Evolutionary conservation across 768 basidiomycete genomes (phyloP).

Genomic region (Mycena galopus): DNA sequence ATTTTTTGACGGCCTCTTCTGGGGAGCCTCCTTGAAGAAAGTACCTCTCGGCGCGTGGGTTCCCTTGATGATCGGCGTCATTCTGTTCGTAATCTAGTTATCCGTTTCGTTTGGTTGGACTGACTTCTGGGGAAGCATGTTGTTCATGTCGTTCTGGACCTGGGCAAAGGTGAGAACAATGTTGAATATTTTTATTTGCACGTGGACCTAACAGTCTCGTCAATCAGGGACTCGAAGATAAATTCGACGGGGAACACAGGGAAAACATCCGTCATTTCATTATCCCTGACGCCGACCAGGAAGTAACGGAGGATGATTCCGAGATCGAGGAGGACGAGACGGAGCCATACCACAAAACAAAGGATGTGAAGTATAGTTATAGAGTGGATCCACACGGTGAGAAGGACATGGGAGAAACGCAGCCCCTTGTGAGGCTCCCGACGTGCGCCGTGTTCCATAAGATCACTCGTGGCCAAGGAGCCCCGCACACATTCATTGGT

Average conservation of each 20-base stretch:
- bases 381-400: slow-evolving; percentile 23
- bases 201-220: not conserved
- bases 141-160: slow-evolving; percentile 73
- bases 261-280: slow-evolving; percentile 70
- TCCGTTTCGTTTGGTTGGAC: not conserved
- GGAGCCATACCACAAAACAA: slow-evolving; percentile 39
- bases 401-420: slow-evolving; percentile 31
- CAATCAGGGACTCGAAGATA: slow-evolving; percentile 65
- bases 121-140: slow-evolving; percentile 44
- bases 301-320: slow-evolving; percentile 35
- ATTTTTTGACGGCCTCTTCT: slow-evolving; percentile 79
- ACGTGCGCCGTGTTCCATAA: slow-evolving; percentile 73
- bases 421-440: slow-evolving; percentile 57
- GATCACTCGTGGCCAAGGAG: slow-evolving; percentile 63
- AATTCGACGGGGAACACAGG: slow-evolving; percentile 69
- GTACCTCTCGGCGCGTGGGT: slow-evolving; percentile 78
- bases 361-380: slow-evolving; percentile 42
- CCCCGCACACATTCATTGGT: slow-evolving; percentile 75
- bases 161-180: slow-evolving; percentile 65
- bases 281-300: slow-evolving; percentile 39
- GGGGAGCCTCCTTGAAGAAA: slow-evolving; percentile 73
- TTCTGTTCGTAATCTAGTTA: slow-evolving; percentile 55
- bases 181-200: not conserved
- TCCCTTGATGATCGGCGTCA: slow-evolving; percentile 67
- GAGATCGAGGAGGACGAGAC: slow-evolving; percentile 35